Evolutionary conservation across 169 alveolate genomes (phyloP).

Genomic region (Plasmodium coatneyi): DNA sequence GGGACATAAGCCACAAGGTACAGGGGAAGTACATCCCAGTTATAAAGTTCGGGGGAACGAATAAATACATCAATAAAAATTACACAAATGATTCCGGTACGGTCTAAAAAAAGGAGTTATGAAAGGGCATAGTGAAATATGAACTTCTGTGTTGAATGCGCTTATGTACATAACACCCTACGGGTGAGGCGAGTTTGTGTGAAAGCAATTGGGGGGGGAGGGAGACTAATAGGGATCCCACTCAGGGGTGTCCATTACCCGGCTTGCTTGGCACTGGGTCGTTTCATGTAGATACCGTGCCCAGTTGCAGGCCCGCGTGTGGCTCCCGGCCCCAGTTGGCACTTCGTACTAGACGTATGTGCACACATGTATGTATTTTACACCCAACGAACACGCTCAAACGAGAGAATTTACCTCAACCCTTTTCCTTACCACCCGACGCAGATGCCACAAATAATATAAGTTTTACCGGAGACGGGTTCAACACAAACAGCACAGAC

Average conservation of each 20-base stretch:
- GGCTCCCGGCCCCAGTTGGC: background rate
- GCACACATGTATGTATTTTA: background rate
- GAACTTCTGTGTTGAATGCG: background rate
- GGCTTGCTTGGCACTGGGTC: background rate
- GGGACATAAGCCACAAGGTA: conserved; percentile 44
- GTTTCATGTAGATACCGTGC: background rate
- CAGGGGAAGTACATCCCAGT: conserved; percentile 68
- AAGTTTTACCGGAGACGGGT: conserved; percentile 15
- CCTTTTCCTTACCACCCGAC: background rate
- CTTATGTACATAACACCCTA: background rate
- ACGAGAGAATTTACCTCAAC: background rate
- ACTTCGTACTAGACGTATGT: background rate
- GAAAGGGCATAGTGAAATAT: background rate
- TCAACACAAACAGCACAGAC: background rate
- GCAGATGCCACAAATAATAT: conserved; percentile 37
- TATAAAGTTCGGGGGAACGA: conserved; percentile 73
- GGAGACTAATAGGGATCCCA: background rate
- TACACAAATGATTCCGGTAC: conserved; percentile 58
- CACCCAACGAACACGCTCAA: background rate
- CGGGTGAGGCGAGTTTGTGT: background rate
- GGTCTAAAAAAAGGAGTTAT: background rate
- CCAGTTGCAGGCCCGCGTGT: background rate
- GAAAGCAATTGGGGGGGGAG: background rate
- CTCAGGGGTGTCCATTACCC: background rate
- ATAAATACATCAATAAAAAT: conserved; percentile 52